Evolutionary conservation across 805 yeast species (phyloP), one percentile per base, ranked within the genome.

Genomic region (Metschnikowia matae): DNA sequence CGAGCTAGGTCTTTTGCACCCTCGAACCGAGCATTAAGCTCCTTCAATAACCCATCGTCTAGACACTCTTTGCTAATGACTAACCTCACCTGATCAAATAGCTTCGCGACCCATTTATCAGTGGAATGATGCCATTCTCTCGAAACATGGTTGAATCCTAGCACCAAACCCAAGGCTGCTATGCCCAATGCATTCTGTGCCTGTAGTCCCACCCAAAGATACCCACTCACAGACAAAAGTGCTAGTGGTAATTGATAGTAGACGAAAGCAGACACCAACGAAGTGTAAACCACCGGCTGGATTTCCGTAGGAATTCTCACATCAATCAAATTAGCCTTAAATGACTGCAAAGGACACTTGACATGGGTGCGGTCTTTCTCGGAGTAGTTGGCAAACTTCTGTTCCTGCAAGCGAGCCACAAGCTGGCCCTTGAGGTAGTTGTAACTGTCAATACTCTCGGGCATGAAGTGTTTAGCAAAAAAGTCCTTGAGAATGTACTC

Each of bases 131-230:
- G 66, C 78, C 78, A 73, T 4, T 45, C 52, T 34, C 65, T 67
- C 5, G 74, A 64, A 3, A 73, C 75, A 36, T 69, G 63, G 49
- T 73, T 73, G 57, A 73, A 71, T 11, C 78, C 78, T 45, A 69
- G 52, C 6, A 66, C 68, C 67, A 70, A 64, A 0, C 78, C 78
- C n/a, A 73, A 56, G 4, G 60, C 53, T 4, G 62, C 66, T 5
- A 73, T 53, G 0, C 77, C 75, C 35, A 62, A 46, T 0, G 72
- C 66, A 14, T 67, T 57, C 40, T 73, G 68, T 2, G 60, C 46
- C 2, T 65, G 58, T 46, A 72, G 62, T 2, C 64, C 74, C 54
- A 73, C 69, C 54, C 61, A 64, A 23, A 65, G 59, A 53, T 66
- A 70, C 2, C 74, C 62, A 14, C 64, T 51, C 8, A 63, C 50